Evolutionary conservation across 2,329 filamentous ascomycete genomes (phyloP).

Genomic region (Diaporthe aspalathi): DNA sequence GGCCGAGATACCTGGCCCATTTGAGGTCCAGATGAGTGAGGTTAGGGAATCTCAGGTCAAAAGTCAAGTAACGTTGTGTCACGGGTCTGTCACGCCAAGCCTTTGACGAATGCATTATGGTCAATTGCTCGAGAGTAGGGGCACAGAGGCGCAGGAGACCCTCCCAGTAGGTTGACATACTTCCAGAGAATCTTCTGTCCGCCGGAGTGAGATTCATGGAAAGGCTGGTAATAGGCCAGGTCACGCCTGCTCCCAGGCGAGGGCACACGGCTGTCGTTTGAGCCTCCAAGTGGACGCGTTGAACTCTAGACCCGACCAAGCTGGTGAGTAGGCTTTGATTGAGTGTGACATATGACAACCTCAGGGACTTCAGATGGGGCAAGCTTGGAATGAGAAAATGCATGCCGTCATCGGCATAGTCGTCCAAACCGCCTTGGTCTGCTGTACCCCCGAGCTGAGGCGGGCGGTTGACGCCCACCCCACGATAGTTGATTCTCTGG

Average conservation of each 20-base stretch:
- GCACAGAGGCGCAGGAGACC: background rate
- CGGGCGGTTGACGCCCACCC: too few relatives aligned
- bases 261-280: background rate
- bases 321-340: background rate
- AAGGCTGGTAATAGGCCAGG: background rate
- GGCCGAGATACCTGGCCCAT: background rate
- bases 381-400: background rate
- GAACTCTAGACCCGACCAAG: background rate
- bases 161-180: background rate
- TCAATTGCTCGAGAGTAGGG: background rate
- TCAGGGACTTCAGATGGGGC: background rate
- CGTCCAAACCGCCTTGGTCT: too few relatives aligned
- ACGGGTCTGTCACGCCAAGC: too few relatives aligned
- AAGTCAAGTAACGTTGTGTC: background rate
- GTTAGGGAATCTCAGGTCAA: background rate
- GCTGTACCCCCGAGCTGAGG: too few relatives aligned
- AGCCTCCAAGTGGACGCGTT: background rate
- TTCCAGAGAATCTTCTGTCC: background rate
- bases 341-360: background rate
- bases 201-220: background rate
- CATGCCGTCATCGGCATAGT: background rate
- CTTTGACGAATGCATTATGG: background rate
- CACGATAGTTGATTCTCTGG: background rate
- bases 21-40: background rate
- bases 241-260: background rate